These are phyloP conservation scores for Salix brachista DNA, from an alignment of 345 rosid species.

Conservation along the genomic window DNA sequence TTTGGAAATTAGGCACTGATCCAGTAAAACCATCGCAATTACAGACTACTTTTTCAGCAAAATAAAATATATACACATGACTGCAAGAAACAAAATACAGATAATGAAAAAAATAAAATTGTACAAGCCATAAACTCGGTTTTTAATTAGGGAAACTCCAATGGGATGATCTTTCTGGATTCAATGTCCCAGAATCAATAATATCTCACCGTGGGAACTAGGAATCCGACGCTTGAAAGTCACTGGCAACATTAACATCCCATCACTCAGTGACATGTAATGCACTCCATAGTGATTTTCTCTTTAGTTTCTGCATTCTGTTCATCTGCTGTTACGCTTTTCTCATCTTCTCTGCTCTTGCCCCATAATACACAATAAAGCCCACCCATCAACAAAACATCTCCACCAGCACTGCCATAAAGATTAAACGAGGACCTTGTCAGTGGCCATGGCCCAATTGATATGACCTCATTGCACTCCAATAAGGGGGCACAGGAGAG, in stretches of 20 bases:
- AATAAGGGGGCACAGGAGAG: background rate
- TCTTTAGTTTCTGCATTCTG: slow-evolving; percentile 29
- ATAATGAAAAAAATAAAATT: background rate
- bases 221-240: background rate
- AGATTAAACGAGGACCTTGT: background rate
- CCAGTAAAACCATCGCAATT: background rate
- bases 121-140: background rate
- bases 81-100: background rate
- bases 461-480: background rate
- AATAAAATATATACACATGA: background rate
- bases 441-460: background rate
- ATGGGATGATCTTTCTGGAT: background rate
- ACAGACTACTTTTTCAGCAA: background rate
- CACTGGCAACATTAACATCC: background rate
- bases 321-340: background rate
- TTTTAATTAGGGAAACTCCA: background rate
- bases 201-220: background rate
- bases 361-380: slow-evolving; percentile 84
- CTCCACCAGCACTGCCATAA: slow-evolving; percentile 62
- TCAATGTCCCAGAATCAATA: background rate
- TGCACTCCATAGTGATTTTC: slow-evolving; percentile 33
- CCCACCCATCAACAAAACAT: slow-evolving; percentile 64
- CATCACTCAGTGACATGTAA: slow-evolving; percentile 21
- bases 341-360: slow-evolving; percentile 51
- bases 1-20: background rate